Evolutionary conservation across 2,329 filamentous ascomycete species (phyloP).

Genomic region (Stemphylium beticola): DNA sequence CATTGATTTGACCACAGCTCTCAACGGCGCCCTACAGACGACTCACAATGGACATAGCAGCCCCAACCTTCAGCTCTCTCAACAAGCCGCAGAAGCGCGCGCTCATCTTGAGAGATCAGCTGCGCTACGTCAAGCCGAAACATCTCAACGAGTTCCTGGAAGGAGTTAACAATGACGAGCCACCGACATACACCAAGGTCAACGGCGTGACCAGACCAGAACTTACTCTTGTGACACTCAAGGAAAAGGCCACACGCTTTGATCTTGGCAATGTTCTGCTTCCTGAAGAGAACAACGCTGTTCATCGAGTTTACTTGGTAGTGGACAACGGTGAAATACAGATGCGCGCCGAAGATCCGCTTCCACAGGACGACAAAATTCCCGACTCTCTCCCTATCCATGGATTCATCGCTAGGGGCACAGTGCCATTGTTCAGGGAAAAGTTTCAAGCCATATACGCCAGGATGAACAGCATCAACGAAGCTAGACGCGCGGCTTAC

Average conservation of each 20-base stretch:
- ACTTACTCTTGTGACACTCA: conserved; percentile 29
- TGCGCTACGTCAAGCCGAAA: conserved; percentile 29
- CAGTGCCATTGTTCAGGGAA: conserved; percentile 29
- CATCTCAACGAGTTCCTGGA: conserved; percentile 39
- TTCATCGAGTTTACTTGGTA: conserved; percentile 20
- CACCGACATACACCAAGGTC: conserved; percentile 34
- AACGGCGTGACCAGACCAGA: conserved; percentile 30
- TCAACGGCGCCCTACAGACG: neutral
- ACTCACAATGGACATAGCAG: conserved; percentile 16
- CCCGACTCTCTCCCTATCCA: conserved; percentile 30
- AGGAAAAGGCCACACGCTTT: conserved; percentile 26
- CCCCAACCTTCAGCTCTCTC: conserved; percentile 26
- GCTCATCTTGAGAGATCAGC: conserved; percentile 35
- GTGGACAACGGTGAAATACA: conserved; percentile 29
- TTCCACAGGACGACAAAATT: conserved; percentile 26
- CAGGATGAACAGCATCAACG: conserved; percentile 32
- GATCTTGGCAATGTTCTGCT: conserved; percentile 42
- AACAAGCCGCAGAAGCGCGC: conserved; percentile 38
- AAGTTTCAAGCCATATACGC: conserved; percentile 34
- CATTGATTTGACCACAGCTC: neutral
- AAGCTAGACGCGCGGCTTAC: conserved; percentile 28
- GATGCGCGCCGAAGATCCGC: conserved; percentile 23
- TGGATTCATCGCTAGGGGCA: conserved; percentile 28
- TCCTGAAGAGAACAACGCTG: conserved; percentile 17
- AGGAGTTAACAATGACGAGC: conserved; percentile 34